Conservation (phyloP, 176 grass and related monocot genomes). For the Echinochloa phyllopogon region DNA sequence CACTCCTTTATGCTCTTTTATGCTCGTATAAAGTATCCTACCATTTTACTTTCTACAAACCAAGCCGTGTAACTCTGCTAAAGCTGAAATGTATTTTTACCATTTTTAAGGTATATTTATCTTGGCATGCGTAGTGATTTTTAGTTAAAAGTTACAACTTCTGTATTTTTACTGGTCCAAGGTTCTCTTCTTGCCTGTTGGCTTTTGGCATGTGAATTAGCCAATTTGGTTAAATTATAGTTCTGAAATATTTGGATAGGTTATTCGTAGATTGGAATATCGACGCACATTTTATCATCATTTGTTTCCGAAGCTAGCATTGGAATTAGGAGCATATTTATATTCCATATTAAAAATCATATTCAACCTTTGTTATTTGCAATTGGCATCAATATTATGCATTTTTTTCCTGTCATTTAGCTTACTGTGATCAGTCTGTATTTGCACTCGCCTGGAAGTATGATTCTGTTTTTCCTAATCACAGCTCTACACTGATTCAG, state of each 20-base stretch:
- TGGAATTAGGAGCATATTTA: slow-evolving; percentile 15
- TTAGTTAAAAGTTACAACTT: slow-evolving; percentile 13
- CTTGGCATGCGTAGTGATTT: background rate
- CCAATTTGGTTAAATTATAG: slow-evolving; percentile 15
- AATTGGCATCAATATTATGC: slow-evolving; percentile 10
- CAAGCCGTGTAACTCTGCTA: background rate
- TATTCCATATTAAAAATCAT: slow-evolving; percentile 15
- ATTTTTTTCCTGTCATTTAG: background rate
- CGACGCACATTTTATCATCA: background rate
- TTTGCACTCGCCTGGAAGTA: slow-evolving; percentile 18
- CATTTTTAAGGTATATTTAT: background rate
- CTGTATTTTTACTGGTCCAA: background rate
- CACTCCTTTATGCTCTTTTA: slow-evolving; percentile 27
- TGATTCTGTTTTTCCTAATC: slow-evolving; percentile 39
- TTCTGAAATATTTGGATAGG: slow-evolving; percentile 12
- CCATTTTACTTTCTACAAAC: slow-evolving; percentile 22
- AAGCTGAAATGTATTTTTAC: slow-evolving; percentile 1
- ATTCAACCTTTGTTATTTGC: background rate
- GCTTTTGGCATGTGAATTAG: slow-evolving; percentile 5
- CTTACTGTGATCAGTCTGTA: slow-evolving; percentile 22
- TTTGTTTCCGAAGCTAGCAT: slow-evolving; percentile 7
- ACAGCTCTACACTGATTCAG: slow-evolving; percentile 90
- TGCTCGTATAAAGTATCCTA: too few relatives aligned
- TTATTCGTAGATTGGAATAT: background rate
- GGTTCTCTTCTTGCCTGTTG: background rate